Percentiles rank a stretch among this genome's conserved stretches.
Evolutionary conservation across 1,284 basidiomycete genomes (phyloP).

Genomic region (Moesziomyces antarcticus): DNA sequence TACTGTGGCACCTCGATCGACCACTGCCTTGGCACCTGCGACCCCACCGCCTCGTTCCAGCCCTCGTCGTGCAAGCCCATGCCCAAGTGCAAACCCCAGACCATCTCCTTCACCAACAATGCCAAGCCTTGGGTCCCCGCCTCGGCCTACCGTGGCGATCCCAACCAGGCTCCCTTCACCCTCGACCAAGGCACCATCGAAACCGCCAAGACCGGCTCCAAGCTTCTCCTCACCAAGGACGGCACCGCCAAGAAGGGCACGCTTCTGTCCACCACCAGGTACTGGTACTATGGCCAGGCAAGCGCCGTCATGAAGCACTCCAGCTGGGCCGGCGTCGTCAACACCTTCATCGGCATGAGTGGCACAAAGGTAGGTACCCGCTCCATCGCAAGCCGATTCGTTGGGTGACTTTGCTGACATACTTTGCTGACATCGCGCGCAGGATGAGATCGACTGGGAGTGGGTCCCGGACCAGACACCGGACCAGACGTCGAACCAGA

Average conservation of each 20-base stretch:
- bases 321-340: slow-evolving; percentile 46
- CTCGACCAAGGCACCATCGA: slow-evolving; percentile 40
- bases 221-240: slow-evolving; percentile 37
- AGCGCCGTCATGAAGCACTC: slow-evolving; percentile 47
- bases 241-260: slow-evolving; percentile 31
- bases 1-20: slow-evolving; percentile 34
- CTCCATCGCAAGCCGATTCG: too few relatives aligned
- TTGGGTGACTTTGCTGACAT: too few relatives aligned
- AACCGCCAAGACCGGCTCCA: slow-evolving; percentile 26
- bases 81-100: slow-evolving; percentile 47
- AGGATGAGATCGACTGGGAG: slow-evolving; percentile 58
- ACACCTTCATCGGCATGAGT: slow-evolving; percentile 52
- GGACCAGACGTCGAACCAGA: too few relatives aligned
- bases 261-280: slow-evolving; percentile 40
- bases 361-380: neutral
- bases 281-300: slow-evolving; percentile 50
- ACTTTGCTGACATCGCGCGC: too few relatives aligned
- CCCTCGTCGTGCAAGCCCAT: slow-evolving; percentile 46
- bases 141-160: slow-evolving; percentile 44
- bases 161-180: slow-evolving; percentile 45
- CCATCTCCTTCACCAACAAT: slow-evolving; percentile 46
- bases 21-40: slow-evolving; percentile 47
- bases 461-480: too few relatives aligned
- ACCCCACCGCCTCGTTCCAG: slow-evolving; percentile 36
- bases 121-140: slow-evolving; percentile 35